Percentiles rank a stretch among this genome's conserved stretches.
Conservation (phyloP, 2,329 filamentous ascomycete species). For the Penicillium concentricum region DNA sequence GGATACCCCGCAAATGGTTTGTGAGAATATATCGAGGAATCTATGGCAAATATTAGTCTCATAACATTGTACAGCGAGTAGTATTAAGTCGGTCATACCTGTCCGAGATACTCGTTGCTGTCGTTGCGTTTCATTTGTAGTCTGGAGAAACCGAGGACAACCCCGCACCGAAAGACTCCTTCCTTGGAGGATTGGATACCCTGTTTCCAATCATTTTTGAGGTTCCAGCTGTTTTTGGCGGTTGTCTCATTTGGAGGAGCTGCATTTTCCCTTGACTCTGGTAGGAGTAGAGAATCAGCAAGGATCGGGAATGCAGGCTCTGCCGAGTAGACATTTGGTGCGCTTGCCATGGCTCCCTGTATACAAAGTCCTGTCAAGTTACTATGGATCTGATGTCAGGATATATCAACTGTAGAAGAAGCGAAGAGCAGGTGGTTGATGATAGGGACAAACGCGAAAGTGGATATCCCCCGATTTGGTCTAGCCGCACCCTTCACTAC, state of each 20-base stretch:
- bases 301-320: slow-evolving; percentile 34
- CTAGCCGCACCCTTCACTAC: background rate
- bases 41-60: slow-evolving; percentile 14
- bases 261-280: background rate
- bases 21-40: slow-evolving; percentile 32
- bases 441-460: background rate
- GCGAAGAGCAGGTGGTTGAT: background rate
- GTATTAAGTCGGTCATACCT: slow-evolving; percentile 21
- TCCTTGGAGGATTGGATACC: slow-evolving; percentile 17
- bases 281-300: slow-evolving; percentile 30
- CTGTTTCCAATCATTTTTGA: slow-evolving; percentile 23
- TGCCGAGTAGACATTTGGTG: slow-evolving; percentile 24
- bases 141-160: slow-evolving; percentile 35
- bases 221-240: slow-evolving; percentile 24
- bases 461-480: background rate
- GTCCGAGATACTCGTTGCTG: slow-evolving; percentile 30
- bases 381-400: background rate
- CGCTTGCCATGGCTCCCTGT: slow-evolving; percentile 13
- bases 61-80: background rate
- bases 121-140: slow-evolving; percentile 23
- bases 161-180: slow-evolving; percentile 29
- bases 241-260: background rate
- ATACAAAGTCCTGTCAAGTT: background rate
- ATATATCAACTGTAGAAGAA: background rate
- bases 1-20: slow-evolving; percentile 17